Conservation (phyloP, 2,329 filamentous ascomycete genomes). For the Sarocladiaceae sp. region DNA sequence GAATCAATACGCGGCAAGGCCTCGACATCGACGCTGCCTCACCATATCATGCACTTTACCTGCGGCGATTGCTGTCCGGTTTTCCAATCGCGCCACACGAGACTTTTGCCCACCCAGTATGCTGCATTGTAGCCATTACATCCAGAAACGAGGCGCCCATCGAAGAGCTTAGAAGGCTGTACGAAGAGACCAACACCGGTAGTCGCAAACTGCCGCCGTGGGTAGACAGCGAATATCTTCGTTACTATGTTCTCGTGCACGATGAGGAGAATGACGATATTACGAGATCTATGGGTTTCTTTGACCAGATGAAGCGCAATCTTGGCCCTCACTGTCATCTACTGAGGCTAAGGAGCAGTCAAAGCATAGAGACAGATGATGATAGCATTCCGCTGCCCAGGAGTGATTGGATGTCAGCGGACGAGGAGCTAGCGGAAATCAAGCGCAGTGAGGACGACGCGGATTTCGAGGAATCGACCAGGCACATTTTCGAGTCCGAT, state of each 20-base stretch:
- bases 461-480: slow-evolving; percentile 64
- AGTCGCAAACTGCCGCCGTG: slow-evolving; percentile 71
- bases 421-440: slow-evolving; percentile 77
- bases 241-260: slow-evolving; percentile 95
- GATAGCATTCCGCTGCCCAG: slow-evolving; percentile 78
- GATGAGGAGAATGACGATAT: slow-evolving; percentile 97
- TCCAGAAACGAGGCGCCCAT: slow-evolving; percentile 81
- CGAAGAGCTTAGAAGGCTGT: slow-evolving; percentile 79
- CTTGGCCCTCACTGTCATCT: slow-evolving; percentile 95
- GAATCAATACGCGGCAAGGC: slow-evolving; percentile 34
- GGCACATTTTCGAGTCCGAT: slow-evolving; percentile 89
- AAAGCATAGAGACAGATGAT: slow-evolving; percentile 85
- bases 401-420: slow-evolving; percentile 84
- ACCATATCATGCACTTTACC: slow-evolving; percentile 80
- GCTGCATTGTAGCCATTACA: slow-evolving; percentile 91
- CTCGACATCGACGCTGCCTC: slow-evolving; percentile 50
- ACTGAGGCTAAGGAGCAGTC: slow-evolving; percentile 75
- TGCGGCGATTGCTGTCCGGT: slow-evolving; percentile 78
- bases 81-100: slow-evolving; percentile 79
- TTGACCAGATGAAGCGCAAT: slow-evolving; percentile 99
- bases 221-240: slow-evolving; percentile 86
- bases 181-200: slow-evolving; percentile 78
- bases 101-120: slow-evolving; percentile 91
- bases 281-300: slow-evolving; percentile 79
- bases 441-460: slow-evolving; percentile 65